A percentile compares a stretch with the other conserved stretches of the same genome.
phyloP scores from a whole-genome alignment of 176 grass and related monocot genomes.

The Eragrostis curvula region DNA sequence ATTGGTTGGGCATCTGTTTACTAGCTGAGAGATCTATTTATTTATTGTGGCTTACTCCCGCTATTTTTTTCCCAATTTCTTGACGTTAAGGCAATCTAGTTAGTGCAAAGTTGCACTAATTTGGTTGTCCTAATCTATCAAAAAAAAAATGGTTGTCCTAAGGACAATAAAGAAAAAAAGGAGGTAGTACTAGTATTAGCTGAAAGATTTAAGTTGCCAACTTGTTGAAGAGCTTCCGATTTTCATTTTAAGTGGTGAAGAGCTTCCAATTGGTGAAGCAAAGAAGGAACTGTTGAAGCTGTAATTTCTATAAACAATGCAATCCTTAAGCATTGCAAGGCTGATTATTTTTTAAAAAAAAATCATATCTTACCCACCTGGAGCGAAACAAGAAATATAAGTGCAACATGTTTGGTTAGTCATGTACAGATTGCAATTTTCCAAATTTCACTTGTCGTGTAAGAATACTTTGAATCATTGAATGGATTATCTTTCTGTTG shows the following conservation, averaged over 20 bases:
- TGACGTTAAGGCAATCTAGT: too few species aligned
- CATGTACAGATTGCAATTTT: background rate
- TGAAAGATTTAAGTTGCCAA: background rate
- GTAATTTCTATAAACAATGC: background rate
- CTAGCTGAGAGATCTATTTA: background rate
- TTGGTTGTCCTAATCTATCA: too few species aligned
- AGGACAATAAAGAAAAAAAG: too few species aligned
- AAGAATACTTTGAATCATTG: background rate
- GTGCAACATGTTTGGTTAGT: background rate
- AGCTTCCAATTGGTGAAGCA: background rate
- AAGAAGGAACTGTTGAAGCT: background rate
- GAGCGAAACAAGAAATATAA: background rate
- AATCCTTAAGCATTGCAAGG: background rate
- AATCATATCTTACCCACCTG: background rate
- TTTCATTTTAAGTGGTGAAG: background rate
- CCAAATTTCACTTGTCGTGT: background rate
- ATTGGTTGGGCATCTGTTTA: background rate
- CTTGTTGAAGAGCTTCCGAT: background rate
- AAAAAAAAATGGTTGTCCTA: too few species aligned
- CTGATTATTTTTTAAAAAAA: background rate
- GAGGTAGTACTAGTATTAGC: too few species aligned
- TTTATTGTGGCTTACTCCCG: background rate
- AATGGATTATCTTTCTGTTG: constrained; percentile 1
- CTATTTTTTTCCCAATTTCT: too few species aligned
- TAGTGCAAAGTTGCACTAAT: too few species aligned